phyloP scores from a whole-genome alignment of 306 rosid genomes.

The Corylus americana region DNA sequence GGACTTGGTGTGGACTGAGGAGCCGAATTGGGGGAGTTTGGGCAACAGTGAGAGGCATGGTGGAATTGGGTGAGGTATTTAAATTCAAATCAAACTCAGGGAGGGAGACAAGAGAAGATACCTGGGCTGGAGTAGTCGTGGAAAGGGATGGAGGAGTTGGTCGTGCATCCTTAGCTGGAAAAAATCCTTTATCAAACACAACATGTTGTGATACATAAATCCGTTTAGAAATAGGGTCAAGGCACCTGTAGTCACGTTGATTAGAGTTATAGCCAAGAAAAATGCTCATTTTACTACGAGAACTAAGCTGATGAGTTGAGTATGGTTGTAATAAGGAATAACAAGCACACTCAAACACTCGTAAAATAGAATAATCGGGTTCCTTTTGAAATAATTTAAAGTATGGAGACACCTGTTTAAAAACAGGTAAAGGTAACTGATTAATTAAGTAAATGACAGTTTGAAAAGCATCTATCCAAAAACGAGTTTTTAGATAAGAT shows the following conservation, averaged over 20 bases:
- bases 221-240: not conserved
- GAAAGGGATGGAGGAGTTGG: not conserved
- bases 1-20: too few relatives aligned
- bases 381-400: not conserved
- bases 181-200: not conserved
- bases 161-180: too few relatives aligned
- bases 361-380: not conserved
- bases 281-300: not conserved
- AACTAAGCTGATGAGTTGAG: not conserved
- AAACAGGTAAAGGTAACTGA: not conserved
- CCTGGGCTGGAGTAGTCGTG: not conserved
- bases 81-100: not conserved
- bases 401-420: not conserved
- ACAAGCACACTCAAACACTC: not conserved
- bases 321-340: not conserved
- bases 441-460: not conserved
- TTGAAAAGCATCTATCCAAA: not conserved
- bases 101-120: not conserved
- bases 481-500: not conserved
- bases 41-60: too few relatives aligned
- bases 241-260: not conserved
- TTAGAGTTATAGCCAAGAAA: not conserved
- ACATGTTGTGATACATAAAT: not conserved
- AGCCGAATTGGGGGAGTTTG: too few relatives aligned
- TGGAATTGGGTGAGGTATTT: not conserved